A percentile compares a stretch with the other conserved stretches of the same genome.
These are phyloP conservation scores for Manihot esculenta DNA, from an alignment of 441 rosid genomes.

Conservation along the genomic window DNA sequence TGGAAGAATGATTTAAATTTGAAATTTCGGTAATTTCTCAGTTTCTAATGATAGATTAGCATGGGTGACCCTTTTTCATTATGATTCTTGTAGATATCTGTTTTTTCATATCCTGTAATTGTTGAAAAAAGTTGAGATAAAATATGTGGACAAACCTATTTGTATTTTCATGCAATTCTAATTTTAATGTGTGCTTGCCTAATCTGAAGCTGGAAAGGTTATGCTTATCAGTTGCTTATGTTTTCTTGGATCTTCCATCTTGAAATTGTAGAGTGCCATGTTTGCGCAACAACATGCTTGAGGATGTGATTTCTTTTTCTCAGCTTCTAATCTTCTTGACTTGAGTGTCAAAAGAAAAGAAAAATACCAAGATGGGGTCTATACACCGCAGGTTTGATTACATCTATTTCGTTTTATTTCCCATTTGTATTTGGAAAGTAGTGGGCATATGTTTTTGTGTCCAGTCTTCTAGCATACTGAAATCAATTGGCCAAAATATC, in stretches of 20 bases:
- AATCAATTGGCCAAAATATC: neutral
- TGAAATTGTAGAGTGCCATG: constrained; percentile 28
- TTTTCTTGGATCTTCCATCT: neutral
- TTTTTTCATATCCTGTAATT: neutral
- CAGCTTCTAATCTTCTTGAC: constrained; percentile 27
- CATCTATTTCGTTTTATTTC: neutral
- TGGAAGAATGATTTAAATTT: no score
- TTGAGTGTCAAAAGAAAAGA: constrained; percentile 20
- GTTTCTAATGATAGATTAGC: neutral
- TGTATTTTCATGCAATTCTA: neutral
- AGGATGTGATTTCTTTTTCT: constrained; percentile 26
- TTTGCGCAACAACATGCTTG: constrained; percentile 24
- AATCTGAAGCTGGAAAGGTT: constrained; percentile 9
- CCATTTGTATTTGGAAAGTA: neutral
- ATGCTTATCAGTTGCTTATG: no score
- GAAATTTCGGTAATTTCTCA: neutral
- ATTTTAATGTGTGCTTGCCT: neutral
- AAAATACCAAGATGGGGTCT: constrained; percentile 39
- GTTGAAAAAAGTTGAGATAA: neutral
- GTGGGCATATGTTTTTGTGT: constrained; percentile 4
- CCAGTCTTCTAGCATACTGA: neutral
- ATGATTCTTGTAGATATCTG: neutral
- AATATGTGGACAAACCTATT: neutral
- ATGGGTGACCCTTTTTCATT: neutral
- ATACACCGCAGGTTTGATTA: constrained; percentile 53